Evolutionary conservation across 495 filamentous ascomycete genomes (phyloP).

Genomic region (Aspergillus sclerotiicarbonarius): DNA sequence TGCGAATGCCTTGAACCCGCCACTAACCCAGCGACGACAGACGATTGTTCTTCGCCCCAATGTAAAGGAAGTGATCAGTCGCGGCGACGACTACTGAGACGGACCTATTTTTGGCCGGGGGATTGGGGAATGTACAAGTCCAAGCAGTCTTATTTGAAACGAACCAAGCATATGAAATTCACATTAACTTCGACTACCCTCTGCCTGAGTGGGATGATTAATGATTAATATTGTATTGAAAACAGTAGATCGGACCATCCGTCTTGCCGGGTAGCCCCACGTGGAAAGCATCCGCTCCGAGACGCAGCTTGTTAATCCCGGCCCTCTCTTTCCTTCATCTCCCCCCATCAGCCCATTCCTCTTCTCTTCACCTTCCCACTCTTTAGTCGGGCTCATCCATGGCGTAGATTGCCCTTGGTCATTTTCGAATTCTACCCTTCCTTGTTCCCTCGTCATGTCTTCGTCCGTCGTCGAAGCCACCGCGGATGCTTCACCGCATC

Average conservation of each 20-base stretch:
- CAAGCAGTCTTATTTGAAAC: background rate
- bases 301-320: constrained; percentile 17
- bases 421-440: constrained; percentile 4
- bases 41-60: constrained; percentile 84
- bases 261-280: constrained; percentile 38
- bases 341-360: constrained; percentile 12
- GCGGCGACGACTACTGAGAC: constrained; percentile 80
- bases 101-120: background rate
- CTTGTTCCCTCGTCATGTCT: constrained; percentile 25
- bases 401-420: constrained; percentile 17
- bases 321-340: constrained; percentile 18
- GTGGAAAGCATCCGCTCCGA: constrained; percentile 33
- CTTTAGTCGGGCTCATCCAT: constrained; percentile 15
- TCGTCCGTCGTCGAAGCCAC: constrained; percentile 30
- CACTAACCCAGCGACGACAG: constrained; percentile 47
- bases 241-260: constrained; percentile 22
- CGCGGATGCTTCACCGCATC: constrained; percentile 30
- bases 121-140: background rate
- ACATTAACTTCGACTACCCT: background rate
- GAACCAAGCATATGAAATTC: background rate
- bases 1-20: background rate
- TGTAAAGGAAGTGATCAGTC: constrained; percentile 90
- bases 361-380: constrained; percentile 10
- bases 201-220: background rate
- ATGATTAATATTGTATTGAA: too few species aligned